Conservation (phyloP, 2,329 filamentous ascomycete species). For the Alternaria angustiovoidea region DNA sequence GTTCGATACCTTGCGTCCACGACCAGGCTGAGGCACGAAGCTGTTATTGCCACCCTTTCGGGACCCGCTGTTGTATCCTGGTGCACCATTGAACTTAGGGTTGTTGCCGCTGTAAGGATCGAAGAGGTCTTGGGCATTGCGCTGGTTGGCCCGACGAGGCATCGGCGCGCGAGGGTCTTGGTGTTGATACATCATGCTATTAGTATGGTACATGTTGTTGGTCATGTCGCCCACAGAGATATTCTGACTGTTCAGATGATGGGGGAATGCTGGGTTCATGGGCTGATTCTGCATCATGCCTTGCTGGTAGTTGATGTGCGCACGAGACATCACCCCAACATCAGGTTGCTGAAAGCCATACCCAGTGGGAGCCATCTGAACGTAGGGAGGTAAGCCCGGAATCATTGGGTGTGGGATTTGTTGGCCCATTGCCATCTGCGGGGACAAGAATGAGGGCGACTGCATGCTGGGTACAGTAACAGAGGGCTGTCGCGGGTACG, state of each 20-base stretch:
- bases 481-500: slow-evolving; percentile 24
- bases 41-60: slow-evolving; percentile 24
- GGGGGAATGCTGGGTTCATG: slow-evolving; percentile 23
- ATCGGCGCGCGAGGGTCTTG: slow-evolving; percentile 18
- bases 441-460: slow-evolving; percentile 23
- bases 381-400: slow-evolving; percentile 18
- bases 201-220: slow-evolving; percentile 31
- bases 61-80: slow-evolving; percentile 15
- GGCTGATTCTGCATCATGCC: slow-evolving; percentile 16
- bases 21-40: slow-evolving; percentile 21
- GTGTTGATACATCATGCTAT: slow-evolving; percentile 14
- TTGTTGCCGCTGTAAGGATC: slow-evolving; percentile 14
- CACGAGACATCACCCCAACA: slow-evolving; percentile 15
- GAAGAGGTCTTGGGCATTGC: slow-evolving; percentile 23
- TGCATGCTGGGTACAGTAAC: slow-evolving; percentile 19
- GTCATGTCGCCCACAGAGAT: slow-evolving; percentile 41
- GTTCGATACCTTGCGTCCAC: slow-evolving; percentile 33
- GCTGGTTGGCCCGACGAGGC: slow-evolving; percentile 12
- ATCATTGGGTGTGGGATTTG: slow-evolving; percentile 15
- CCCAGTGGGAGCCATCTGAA: slow-evolving; percentile 20
- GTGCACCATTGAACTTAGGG: slow-evolving; percentile 27
- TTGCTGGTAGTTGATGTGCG: slow-evolving; percentile 21
- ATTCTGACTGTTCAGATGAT: slow-evolving; percentile 17
- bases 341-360: slow-evolving; percentile 23
- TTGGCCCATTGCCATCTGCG: slow-evolving; percentile 22